These are phyloP conservation scores for Oidium heveae DNA, from an alignment of 2,329 filamentous ascomycete species.

Conservation along the genomic window DNA sequence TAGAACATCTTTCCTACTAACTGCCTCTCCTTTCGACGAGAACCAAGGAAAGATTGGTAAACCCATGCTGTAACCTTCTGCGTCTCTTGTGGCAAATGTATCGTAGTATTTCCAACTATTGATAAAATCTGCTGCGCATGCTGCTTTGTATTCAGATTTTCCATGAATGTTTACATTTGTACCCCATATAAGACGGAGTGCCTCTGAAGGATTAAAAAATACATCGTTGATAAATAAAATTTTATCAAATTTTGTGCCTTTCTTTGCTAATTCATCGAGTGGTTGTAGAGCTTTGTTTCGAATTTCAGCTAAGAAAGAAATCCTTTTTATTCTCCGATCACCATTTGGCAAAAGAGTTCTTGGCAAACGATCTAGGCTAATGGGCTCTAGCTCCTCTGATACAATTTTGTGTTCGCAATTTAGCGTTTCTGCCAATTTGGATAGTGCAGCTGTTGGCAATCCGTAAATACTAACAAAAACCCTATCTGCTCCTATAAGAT, in stretches of 20 bases:
- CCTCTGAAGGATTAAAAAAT: conserved; percentile 23
- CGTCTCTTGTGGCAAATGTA: conserved; percentile 44
- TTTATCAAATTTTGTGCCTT: conserved; percentile 24
- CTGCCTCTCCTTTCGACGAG: conserved; percentile 23
- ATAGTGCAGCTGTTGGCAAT: conserved; percentile 27
- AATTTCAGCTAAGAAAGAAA: conserved; percentile 47
- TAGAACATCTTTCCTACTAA: conserved; percentile 36
- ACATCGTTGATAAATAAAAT: conserved; percentile 46
- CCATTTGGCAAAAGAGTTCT: conserved; percentile 37
- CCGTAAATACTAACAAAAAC: conserved; percentile 51
- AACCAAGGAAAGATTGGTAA: conserved; percentile 47
- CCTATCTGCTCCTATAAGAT: conserved; percentile 39
- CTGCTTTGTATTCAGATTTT: conserved; percentile 32
- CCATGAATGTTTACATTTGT: conserved; percentile 28
- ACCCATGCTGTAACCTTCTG: conserved; percentile 34
- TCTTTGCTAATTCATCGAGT: conserved; percentile 29
- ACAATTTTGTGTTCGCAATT: conserved; percentile 27
- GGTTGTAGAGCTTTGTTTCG: conserved; percentile 44
- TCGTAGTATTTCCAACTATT: conserved; percentile 47
- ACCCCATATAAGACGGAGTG: conserved; percentile 32
- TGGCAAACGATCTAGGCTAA: conserved; percentile 29
- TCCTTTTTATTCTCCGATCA: conserved; percentile 38
- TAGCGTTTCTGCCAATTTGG: conserved; percentile 22
- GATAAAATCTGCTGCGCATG: conserved; percentile 47
- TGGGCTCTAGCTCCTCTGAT: conserved; percentile 24